Conservation (phyloP, 768 basidiomycete genomes). For the Porpolomopsis calyptriformis region DNA sequence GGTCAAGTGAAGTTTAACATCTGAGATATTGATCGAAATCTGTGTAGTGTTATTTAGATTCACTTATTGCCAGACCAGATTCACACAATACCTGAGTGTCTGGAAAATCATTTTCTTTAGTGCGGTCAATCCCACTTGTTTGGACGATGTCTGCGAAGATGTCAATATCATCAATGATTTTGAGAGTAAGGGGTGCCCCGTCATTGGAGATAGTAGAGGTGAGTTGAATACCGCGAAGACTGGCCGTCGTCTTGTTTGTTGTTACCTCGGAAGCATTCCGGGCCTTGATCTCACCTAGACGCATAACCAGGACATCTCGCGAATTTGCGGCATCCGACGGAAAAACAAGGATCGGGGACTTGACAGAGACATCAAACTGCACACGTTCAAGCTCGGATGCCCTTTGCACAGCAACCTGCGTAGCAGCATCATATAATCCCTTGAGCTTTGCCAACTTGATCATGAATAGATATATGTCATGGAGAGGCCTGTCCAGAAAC, state of each 20-base stretch:
- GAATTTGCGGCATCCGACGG: constrained; percentile 57
- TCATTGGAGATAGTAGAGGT: constrained; percentile 53
- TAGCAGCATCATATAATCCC: constrained; percentile 88
- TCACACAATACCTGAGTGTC: constrained; percentile 58
- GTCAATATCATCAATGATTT: constrained; percentile 87
- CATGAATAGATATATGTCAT: constrained; percentile 73
- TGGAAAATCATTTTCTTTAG: constrained; percentile 43
- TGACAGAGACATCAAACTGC: constrained; percentile 84
- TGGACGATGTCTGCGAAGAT: constrained; percentile 63
- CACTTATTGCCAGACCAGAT: not conserved
- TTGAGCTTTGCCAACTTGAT: constrained; percentile 84
- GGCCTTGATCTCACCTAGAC: constrained; percentile 83
- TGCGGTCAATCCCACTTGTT: constrained; percentile 41
- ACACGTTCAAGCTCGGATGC: constrained; percentile 92
- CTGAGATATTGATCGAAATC: constrained; percentile 68
- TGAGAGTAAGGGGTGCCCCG: constrained; percentile 44
- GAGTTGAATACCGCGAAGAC: constrained; percentile 75
- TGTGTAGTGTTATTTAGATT: constrained; percentile 19
- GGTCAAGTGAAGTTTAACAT: constrained; percentile 75
- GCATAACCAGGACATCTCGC: constrained; percentile 62
- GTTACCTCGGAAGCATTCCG: constrained; percentile 57
- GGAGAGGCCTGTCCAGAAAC: constrained; percentile 87
- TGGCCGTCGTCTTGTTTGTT: constrained; percentile 56
- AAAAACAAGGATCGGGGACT: constrained; percentile 85
- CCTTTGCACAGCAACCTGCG: constrained; percentile 81